Conservation (phyloP, 2,329 filamentous ascomycete species). For the Sclerotinia glacialis region DNA sequence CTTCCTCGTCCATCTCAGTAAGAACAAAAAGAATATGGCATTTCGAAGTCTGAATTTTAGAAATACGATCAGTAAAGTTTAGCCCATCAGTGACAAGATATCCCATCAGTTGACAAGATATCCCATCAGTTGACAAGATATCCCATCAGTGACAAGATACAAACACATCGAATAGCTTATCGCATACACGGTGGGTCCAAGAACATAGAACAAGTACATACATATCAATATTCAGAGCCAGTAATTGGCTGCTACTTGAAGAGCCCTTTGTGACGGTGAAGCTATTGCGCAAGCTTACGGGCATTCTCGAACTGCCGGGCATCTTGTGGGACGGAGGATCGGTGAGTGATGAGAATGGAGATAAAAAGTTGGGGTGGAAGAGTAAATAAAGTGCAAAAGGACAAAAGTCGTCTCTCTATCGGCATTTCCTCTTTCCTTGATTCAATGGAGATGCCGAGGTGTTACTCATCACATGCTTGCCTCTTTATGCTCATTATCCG, state of each 20-base stretch:
- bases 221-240: conserved; percentile 66
- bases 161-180: conserved; percentile 16
- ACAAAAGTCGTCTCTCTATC: conserved; percentile 16
- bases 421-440: conserved; percentile 17
- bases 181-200: conserved; percentile 11
- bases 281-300: conserved; percentile 67
- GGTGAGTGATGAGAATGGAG: conserved; percentile 16
- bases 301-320: conserved; percentile 67
- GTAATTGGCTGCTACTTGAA: conserved; percentile 51
- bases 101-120: too few species aligned
- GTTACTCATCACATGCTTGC: conserved; percentile 21
- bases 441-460: conserved; percentile 21
- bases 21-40: conserved; percentile 82
- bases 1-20: conserved; percentile 78
- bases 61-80: neutral
- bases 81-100: neutral
- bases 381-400: neutral
- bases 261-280: conserved; percentile 59
- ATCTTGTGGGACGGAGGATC: conserved; percentile 42
- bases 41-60: conserved; percentile 67
- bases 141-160: neutral
- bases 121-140: too few species aligned
- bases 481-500: conserved; percentile 15
- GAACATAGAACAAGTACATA: conserved; percentile 45
- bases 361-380: neutral